Evolutionary conservation across 2,329 filamentous ascomycete genomes (phyloP).

Genomic region (Penicillium hordei): DNA sequence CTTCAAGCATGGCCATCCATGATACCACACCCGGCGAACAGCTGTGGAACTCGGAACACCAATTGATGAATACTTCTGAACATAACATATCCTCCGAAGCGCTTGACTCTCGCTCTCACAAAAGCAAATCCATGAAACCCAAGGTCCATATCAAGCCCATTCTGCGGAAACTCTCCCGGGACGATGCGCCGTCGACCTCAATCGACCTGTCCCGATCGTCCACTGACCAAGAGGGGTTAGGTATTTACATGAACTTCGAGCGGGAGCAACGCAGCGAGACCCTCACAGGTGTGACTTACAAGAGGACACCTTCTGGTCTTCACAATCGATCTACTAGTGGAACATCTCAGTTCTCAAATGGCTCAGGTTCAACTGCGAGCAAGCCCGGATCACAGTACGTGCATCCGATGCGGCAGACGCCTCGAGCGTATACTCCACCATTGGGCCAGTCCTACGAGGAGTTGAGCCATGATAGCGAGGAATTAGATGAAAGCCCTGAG

Average conservation of each 20-base stretch:
- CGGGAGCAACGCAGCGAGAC: slow-evolving; percentile 42
- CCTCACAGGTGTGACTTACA: slow-evolving; percentile 33
- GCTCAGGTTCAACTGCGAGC: slow-evolving; percentile 46
- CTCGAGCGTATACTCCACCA: slow-evolving; percentile 55
- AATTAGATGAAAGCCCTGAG: slow-evolving; percentile 48
- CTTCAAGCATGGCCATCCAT: slow-evolving; percentile 13
- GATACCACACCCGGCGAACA: slow-evolving; percentile 13
- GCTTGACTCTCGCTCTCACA: slow-evolving; percentile 22
- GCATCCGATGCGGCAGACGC: slow-evolving; percentile 57
- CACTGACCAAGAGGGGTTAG: slow-evolving; percentile 58
- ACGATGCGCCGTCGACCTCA: slow-evolving; percentile 48
- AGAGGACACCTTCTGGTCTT: slow-evolving; percentile 42
- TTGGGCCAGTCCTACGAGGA: slow-evolving; percentile 51
- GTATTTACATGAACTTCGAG: slow-evolving; percentile 48
- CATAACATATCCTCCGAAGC: slow-evolving; percentile 17
- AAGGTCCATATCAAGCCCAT: slow-evolving; percentile 56
- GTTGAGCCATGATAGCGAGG: slow-evolving; percentile 49
- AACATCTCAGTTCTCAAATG: slow-evolving; percentile 54
- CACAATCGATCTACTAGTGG: slow-evolving; percentile 57
- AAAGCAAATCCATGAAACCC: slow-evolving; percentile 24
- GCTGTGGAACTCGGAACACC: slow-evolving; percentile 13
- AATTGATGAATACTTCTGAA: slow-evolving; percentile 7
- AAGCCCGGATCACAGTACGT: slow-evolving; percentile 54
- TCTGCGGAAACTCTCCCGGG: slow-evolving; percentile 53
- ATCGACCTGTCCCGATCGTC: slow-evolving; percentile 57